Base-by-base conservation (phyloP, 345 rosid genomes). In the Gossypium turneri region DNA sequence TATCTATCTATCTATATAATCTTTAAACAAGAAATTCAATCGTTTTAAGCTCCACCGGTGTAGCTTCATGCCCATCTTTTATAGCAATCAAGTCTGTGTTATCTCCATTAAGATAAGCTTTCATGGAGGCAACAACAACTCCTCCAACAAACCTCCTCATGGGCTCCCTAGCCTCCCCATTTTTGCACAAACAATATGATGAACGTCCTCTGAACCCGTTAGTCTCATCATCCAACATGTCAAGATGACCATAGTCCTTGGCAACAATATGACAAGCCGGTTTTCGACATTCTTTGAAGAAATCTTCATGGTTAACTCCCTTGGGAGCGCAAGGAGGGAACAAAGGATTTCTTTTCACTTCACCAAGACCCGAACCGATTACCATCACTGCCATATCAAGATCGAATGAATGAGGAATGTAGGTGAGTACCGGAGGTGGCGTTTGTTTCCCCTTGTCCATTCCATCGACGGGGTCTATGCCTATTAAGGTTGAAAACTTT, bases 381-480 rank as follows among this genome's bases (percentile, higher is more conserved):
- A 94, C 88, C 87, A 88, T 77, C 12, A 84, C 86, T 2, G 85
- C 86, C 86, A 85, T 81, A 57, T 81, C 82, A n/a, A 92, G 86
- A 75, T 87, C 79, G 73, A 94, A 88, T 7, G 98, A 92, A 75
- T 74, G 79, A 66, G 97, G 93, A 34, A 57, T 82, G 22, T 88
- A 89, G 34, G 90, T 82, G 72, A 92, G 88, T 9, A 90, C 89
- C 0, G 92, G 94, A 10, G 97, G 93, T 69, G 90, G 92, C 41
- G 91, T 92, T 81, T 92, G 93, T 60, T 79, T 78, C 66, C 93
- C 92, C 78, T 79, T 86, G 71, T 73, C 87, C 86, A 79, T 85
- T 80, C 97, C 98, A 76, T 88, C 94, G 11, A 90, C 93, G 0
- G 97, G 97, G 82, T 94, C 98, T 69, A 94, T 79, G 45, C 98